phyloP scores from a whole-genome alignment of 2,329 filamentous ascomycete genomes.

The Ilyonectria sp. region DNA sequence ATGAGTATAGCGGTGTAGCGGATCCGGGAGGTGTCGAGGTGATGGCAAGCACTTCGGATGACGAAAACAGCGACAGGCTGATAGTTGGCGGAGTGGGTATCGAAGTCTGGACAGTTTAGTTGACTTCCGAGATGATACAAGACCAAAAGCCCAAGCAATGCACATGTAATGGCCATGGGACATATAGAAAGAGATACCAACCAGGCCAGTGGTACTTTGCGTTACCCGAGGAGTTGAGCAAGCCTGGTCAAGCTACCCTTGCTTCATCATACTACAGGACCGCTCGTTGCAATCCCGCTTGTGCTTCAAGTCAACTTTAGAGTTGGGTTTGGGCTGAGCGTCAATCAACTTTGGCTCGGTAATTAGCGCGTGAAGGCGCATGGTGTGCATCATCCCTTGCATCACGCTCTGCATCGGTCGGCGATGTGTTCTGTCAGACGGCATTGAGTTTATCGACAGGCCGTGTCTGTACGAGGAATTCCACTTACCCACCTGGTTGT shows the following conservation, averaged over 20 bases:
- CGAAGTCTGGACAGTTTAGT: conserved; percentile 41
- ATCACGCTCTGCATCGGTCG: conserved; percentile 15
- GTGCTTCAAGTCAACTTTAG: background rate
- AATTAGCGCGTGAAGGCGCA: conserved; percentile 7
- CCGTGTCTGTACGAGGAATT: background rate
- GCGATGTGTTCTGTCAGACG: conserved; percentile 5
- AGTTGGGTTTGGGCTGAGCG: background rate
- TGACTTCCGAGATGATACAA: conserved; percentile 1
- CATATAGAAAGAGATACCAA: background rate
- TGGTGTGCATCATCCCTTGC: conserved; percentile 16
- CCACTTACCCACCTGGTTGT: conserved; percentile 3
- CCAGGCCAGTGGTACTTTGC: background rate
- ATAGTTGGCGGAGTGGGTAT: conserved; percentile 44
- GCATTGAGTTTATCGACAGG: conserved; percentile 1
- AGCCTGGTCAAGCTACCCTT: background rate
- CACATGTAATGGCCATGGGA: background rate
- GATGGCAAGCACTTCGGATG: conserved; percentile 38
- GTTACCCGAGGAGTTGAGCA: background rate
- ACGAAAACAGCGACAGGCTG: conserved; percentile 14
- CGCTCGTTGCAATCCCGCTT: background rate
- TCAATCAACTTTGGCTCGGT: conserved; percentile 6
- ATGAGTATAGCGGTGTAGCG: conserved; percentile 72
- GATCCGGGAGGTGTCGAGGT: conserved; percentile 69
- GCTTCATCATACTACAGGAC: background rate
- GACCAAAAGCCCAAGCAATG: background rate